phyloP scores from a whole-genome alignment of 345 rosid genomes.

The Firmiana major region DNA sequence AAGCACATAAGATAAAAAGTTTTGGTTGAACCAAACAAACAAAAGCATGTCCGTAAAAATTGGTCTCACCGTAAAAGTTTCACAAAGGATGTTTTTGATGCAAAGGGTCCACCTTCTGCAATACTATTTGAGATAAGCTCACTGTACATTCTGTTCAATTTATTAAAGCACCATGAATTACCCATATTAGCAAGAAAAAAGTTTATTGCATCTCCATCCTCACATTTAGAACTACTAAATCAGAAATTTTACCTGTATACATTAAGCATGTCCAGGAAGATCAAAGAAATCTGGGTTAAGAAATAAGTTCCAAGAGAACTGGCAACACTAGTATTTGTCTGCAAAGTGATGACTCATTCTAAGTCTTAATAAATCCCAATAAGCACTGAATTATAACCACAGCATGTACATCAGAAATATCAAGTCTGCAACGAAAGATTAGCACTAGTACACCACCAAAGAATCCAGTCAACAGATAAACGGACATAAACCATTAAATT shows the following conservation, averaged over 20 bases:
- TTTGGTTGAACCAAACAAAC: not conserved
- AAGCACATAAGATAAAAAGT: slow-evolving; percentile 8
- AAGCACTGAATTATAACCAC: not conserved
- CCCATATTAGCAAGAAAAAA: not conserved
- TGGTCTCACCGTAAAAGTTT: slow-evolving; percentile 74
- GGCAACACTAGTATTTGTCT: slow-evolving; percentile 99
- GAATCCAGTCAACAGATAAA: not conserved
- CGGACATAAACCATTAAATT: not conserved
- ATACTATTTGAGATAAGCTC: slow-evolving; percentile 95
- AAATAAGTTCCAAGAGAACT: slow-evolving; percentile 87
- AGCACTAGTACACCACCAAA: not conserved
- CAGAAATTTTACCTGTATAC: slow-evolving; percentile 70
- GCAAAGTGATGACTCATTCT: slow-evolving; percentile 24
- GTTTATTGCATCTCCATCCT: not conserved
- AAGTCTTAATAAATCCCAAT: not conserved
- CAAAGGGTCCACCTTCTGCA: slow-evolving; percentile 89
- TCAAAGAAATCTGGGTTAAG: slow-evolving; percentile 77
- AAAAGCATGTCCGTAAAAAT: slow-evolving; percentile 8
- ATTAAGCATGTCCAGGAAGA: slow-evolving; percentile 97
- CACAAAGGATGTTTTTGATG: slow-evolving; percentile 85
- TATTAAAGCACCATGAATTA: slow-evolving; percentile 6
- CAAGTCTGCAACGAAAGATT: not conserved
- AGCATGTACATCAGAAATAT: not conserved
- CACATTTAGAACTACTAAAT: not conserved
- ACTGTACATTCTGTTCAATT: slow-evolving; percentile 89